Base-by-base conservation (phyloP, 2,329 filamentous ascomycete species). In the Fusarium oligoseptatum region DNA sequence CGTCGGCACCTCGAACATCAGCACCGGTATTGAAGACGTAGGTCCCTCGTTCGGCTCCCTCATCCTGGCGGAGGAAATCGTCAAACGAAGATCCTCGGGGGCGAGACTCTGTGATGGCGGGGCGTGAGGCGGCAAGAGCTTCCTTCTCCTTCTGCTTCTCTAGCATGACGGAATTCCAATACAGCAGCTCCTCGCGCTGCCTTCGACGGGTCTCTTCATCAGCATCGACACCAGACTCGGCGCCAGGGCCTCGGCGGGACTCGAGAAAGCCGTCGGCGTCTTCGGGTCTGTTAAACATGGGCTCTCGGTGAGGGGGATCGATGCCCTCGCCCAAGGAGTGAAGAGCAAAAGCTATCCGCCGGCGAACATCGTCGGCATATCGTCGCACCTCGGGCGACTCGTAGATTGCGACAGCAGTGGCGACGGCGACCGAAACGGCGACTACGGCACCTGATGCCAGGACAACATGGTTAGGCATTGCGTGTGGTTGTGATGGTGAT, bases 101-200 rank as follows among this genome's bases (percentile, higher is more conserved):
- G 10, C 66, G 64, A 12, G 39, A 39, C 11, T 60, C 55, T 3
- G 64, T 45, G 7, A 9, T 29, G 22, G 50, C 39, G 7, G 67
- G 45, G 8, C 11, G 52, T 17, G 36, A 66, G 43, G 74, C 66
- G 68, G 63, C 73, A 15, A 67, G 70, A 20, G 66, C 67, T 43
- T 74, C 66, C 29, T 82, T 74, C 70, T 73, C 78, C 65, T 85
- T 83, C 77, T 85, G 79, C 79, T 88, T 88, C 78, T 87, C 84
- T 60, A 90, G 79, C 61, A 84, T 87, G 36, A 90, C 73, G 4
- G 87, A 85, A 77, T 92, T 92, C 91, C 91, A 92, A 76, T 91
- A 92, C 81, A 92, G 84, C 69, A 92, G 79, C 81, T 92, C 91
- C 76, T 92, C 90, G 41, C 90, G 86, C 79, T 92, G 91, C 67